A percentile compares a stretch with the other conserved stretches of the same genome.
These are phyloP conservation scores for Trichoderma afroharzianum DNA, from an alignment of 2,329 filamentous ascomycete genomes.

Conservation along the genomic window DNA sequence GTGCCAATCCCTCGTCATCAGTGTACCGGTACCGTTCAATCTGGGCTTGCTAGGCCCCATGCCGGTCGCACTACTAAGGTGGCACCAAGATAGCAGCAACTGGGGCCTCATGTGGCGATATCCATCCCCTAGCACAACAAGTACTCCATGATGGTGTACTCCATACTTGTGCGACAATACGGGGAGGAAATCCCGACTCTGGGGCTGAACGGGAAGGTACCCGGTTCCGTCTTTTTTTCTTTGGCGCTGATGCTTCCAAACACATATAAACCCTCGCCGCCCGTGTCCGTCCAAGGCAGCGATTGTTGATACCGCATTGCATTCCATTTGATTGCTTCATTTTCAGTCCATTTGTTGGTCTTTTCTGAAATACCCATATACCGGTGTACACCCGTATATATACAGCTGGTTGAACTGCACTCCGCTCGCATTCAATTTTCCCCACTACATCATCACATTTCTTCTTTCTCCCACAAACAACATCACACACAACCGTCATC, in stretches of 20 bases:
- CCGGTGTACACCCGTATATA: not conserved
- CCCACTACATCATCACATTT: not conserved
- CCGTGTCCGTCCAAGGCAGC: not conserved
- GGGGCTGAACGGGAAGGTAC: not conserved
- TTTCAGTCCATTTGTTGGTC: not conserved
- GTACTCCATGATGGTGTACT: not conserved
- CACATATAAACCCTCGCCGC: conserved; percentile 5
- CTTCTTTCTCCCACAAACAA: not conserved
- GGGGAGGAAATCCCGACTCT: not conserved
- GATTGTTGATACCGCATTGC: conserved; percentile 4
- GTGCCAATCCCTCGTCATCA: not conserved
- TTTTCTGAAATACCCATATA: not conserved
- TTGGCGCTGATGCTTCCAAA: conserved; percentile 3
- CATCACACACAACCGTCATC: not conserved
- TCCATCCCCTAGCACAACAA: not conserved
- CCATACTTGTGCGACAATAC: conserved; percentile 7
- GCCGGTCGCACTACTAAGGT: not conserved
- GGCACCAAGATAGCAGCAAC: not conserved
- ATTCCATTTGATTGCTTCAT: conserved; percentile 3
- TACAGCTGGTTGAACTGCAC: not conserved
- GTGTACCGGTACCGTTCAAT: not conserved
- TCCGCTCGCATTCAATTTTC: not conserved
- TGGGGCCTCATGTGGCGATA: conserved; percentile 9
- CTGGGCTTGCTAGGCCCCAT: not conserved
- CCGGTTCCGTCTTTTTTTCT: not conserved